Percentiles rank a stretch among this genome's conserved stretches.
Evolutionary conservation across 2,329 filamentous ascomycete species (phyloP).

Genomic region (Sporothrix sp.): DNA sequence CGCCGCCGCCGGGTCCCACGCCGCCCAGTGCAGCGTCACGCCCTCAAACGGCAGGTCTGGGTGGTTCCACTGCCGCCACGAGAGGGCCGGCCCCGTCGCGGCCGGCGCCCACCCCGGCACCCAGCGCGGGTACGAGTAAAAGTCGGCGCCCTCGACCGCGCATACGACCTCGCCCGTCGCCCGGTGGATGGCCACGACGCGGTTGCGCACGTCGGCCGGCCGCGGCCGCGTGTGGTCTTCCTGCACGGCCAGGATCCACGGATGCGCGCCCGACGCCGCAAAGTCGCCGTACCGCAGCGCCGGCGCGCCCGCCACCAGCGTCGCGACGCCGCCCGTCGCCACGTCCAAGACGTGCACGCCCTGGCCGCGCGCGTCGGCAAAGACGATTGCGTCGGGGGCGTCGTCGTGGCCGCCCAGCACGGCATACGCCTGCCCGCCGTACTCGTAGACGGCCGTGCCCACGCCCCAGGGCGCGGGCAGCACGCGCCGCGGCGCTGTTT

Average conservation of each 20-base stretch:
- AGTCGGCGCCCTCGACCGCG: conserved; percentile 38
- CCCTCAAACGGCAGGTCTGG: conserved; percentile 43
- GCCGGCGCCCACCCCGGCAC: conserved; percentile 29
- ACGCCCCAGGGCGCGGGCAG: conserved; percentile 36
- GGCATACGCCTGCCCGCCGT: conserved; percentile 39
- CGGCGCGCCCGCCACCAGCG: conserved; percentile 24
- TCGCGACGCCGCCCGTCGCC: conserved; percentile 24
- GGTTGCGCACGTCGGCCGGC: conserved; percentile 27
- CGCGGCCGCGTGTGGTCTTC: conserved; percentile 37
- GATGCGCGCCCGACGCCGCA: conserved; percentile 23
- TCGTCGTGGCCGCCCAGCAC: conserved; percentile 20
- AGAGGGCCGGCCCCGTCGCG: conserved; percentile 22
- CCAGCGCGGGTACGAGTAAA: conserved; percentile 42
- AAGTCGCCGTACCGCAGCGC: conserved; percentile 39
- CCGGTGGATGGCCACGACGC: conserved; percentile 31
- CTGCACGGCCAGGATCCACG: conserved; percentile 41
- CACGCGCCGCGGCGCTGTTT: conserved; percentile 24
- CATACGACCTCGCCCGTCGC: conserved; percentile 32
- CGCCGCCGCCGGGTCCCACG: conserved; percentile 20
- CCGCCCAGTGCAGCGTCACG: conserved; percentile 34
- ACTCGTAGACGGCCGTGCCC: conserved; percentile 40
- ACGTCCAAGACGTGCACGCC: conserved; percentile 35
- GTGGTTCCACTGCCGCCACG: conserved; percentile 47
- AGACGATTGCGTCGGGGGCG: conserved; percentile 27
- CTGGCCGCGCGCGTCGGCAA: conserved; percentile 34